phyloP scores from a whole-genome alignment of 768 basidiomycete species.

The Phylloporus sp. region DNA sequence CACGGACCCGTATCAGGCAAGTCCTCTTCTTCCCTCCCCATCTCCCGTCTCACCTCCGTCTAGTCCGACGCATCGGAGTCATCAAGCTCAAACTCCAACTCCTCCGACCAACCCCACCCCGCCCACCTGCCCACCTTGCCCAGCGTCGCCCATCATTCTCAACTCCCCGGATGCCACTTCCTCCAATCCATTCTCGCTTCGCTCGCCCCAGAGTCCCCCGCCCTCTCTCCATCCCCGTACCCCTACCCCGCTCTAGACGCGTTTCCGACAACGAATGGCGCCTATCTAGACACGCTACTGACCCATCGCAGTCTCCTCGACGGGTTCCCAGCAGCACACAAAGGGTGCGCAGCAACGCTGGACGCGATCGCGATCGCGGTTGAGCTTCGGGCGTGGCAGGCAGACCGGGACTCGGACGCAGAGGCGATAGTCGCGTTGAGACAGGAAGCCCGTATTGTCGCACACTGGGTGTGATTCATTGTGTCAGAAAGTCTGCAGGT shows the following conservation, averaged over 20 bases:
- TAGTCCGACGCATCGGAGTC: conserved; percentile 46
- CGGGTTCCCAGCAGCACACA: conserved; percentile 60
- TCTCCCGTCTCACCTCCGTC: neutral
- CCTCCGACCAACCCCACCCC: conserved; percentile 25
- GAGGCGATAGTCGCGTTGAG: conserved; percentile 69
- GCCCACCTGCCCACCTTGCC: conserved; percentile 14
- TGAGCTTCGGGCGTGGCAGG: conserved; percentile 63
- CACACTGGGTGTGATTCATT: conserved; percentile 21
- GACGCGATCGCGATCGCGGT: conserved; percentile 61
- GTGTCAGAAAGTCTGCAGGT: conserved; percentile 6
- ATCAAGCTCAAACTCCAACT: conserved; percentile 43
- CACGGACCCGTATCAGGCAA: conserved; percentile 45
- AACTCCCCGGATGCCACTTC: conserved; percentile 54
- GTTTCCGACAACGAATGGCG: conserved; percentile 60
- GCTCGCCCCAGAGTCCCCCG: conserved; percentile 41
- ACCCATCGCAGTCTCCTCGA: conserved; percentile 68
- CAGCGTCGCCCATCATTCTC: conserved; percentile 8
- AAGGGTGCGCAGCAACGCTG: conserved; percentile 59
- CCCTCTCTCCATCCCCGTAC: conserved; percentile 30
- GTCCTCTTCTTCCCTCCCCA: conserved; percentile 3
- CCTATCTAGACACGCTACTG: conserved; percentile 75
- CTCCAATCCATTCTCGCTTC: conserved; percentile 57
- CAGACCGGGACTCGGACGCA: conserved; percentile 64
- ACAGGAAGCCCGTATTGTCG: conserved; percentile 64
- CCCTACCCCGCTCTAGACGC: conserved; percentile 28